phyloP scores from a whole-genome alignment of 2,329 filamentous ascomycete genomes.

The Beauveria brongniartii region DNA sequence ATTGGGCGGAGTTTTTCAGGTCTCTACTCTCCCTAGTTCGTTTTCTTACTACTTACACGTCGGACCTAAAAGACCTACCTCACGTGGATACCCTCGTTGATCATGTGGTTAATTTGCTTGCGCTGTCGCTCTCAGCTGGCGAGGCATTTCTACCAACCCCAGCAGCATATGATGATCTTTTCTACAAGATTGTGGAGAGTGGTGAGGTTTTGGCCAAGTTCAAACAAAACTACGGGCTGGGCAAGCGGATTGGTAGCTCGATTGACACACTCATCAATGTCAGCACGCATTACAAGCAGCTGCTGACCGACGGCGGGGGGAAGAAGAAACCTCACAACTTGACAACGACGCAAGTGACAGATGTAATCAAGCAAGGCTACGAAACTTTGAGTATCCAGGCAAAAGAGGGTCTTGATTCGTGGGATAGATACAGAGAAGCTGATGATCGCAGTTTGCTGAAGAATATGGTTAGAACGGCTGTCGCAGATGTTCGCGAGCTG shows the following conservation, averaged over 20 bases:
- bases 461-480: constrained; percentile 72
- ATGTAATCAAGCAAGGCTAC: constrained; percentile 93
- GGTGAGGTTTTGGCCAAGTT: constrained; percentile 78
- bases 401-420: constrained; percentile 76
- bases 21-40: constrained; percentile 79
- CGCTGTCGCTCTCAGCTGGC: constrained; percentile 74
- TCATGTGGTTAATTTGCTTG: constrained; percentile 72
- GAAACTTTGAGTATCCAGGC: constrained; percentile 89
- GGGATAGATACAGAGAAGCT: constrained; percentile 79
- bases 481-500: constrained; percentile 49
- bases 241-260: constrained; percentile 53
- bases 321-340: constrained; percentile 54
- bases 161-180: constrained; percentile 86
- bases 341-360: constrained; percentile 75
- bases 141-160: constrained; percentile 87
- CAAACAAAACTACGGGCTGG: constrained; percentile 63
- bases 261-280: constrained; percentile 81
- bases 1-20: constrained; percentile 94
- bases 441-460: constrained; percentile 81
- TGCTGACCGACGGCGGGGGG: constrained; percentile 54
- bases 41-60: constrained; percentile 80
- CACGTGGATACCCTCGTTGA: constrained; percentile 69
- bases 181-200: constrained; percentile 95
- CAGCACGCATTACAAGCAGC: constrained; percentile 75
- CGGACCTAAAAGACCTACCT: constrained; percentile 62